Base-by-base conservation (phyloP, 225 moss, liverwort and hornwort genomes). In the Antitrichia curtipendula region DNA sequence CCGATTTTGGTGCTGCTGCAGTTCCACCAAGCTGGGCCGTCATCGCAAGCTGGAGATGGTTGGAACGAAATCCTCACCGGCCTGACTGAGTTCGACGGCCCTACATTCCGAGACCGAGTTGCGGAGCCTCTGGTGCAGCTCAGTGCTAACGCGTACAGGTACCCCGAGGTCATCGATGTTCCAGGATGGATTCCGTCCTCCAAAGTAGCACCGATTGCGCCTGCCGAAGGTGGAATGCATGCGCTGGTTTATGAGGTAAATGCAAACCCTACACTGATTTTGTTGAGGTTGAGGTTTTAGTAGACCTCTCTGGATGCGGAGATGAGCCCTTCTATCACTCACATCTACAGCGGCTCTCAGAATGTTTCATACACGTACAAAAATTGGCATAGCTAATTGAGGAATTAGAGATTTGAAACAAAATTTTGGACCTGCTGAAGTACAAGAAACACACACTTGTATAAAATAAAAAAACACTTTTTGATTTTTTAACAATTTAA, bases 91-190 rank as follows among this genome's bases (percentile, higher is more conserved):
- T 83, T 90, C 38, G 95, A 96, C 73, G 96, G 92, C 60, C 84
- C 83, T 32, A 82, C 81, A 27, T 96, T 96, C 84, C 92, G 90
- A 90, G 88, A 85, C 40, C 90, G 84, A 78, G 66, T 95, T 16
- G 94, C 92, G 43, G 76, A 90, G 64, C 96, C 95, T 25, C 78
- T 96, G 84, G 94, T 95, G 88, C 59, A 96, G 82, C 90, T 96
- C 86, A 85, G 92, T 69, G 96, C 93, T 57, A 96, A 96, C 78
- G 94, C 95, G 17, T 96, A 96, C 60, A 84, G 95, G 66, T 95
- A 91, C 88, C 96, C 96, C 18, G 85, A 58, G 5, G 84, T 95
- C 73, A 87, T 91, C 77, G 56, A 88, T 22, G 90, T 96, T 28
- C 73, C 88, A 1, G 95, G 94, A 29, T 96, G 96, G 96, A 80